These are phyloP conservation scores for Paraphaeosphaeria minitans DNA, from an alignment of 2,329 filamentous ascomycete species.

Conservation along the genomic window DNA sequence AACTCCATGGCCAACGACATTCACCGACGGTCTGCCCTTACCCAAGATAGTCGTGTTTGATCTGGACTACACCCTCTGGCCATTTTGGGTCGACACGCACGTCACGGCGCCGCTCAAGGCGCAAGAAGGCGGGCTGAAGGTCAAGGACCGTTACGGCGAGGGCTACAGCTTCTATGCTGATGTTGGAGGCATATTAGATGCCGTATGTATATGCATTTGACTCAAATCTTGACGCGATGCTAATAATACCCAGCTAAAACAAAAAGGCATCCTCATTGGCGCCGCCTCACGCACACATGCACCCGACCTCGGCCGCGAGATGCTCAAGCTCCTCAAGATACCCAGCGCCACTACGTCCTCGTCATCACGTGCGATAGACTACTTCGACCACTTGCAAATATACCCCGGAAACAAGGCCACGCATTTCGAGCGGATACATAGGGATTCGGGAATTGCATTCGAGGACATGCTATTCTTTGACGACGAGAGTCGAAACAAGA, in stretches of 20 bases:
- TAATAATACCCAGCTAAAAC: constrained; percentile 54
- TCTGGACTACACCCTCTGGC: constrained; percentile 98
- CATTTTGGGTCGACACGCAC: constrained; percentile 97
- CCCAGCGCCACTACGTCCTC: constrained; percentile 59
- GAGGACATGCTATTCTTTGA: constrained; percentile 96
- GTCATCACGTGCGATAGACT: constrained; percentile 51
- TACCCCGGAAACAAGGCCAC: constrained; percentile 81
- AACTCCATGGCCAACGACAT: constrained; percentile 57
- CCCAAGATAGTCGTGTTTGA: constrained; percentile 90
- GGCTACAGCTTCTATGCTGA: constrained; percentile 55
- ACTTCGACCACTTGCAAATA: constrained; percentile 65
- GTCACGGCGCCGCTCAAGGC: constrained; percentile 73
- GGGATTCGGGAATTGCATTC: constrained; percentile 71
- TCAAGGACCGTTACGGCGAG: constrained; percentile 58
- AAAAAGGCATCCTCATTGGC: constrained; percentile 63
- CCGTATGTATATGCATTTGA: constrained; percentile 27
- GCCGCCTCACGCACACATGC: constrained; percentile 82
- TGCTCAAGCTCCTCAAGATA: constrained; percentile 75
- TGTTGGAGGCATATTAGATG: constrained; percentile 48
- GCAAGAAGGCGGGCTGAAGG: constrained; percentile 49
- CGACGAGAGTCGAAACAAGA: constrained; percentile 83
- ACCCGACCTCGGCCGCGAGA: constrained; percentile 78
- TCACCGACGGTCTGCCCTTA: constrained; percentile 71
- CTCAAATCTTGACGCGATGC: neutral
- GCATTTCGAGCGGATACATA: constrained; percentile 77